phyloP scores from a whole-genome alignment of 331 rosid genomes.

The Pyrus hybrid region DNA sequence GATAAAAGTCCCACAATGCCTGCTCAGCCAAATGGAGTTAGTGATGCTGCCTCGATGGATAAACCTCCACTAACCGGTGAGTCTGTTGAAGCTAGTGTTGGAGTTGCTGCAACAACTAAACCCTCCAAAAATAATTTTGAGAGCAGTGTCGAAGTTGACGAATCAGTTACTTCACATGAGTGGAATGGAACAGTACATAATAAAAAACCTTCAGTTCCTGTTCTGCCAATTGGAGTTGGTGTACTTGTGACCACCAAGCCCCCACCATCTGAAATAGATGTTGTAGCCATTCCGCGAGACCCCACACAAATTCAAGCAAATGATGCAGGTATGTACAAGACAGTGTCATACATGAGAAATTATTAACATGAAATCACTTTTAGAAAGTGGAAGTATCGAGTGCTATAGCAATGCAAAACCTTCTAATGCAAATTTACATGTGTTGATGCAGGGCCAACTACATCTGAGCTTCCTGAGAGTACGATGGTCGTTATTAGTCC shows the following conservation, averaged over 20 bases:
- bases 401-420: background rate
- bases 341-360: background rate
- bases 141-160: conserved; percentile 1
- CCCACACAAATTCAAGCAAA: background rate
- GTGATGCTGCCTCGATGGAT: background rate
- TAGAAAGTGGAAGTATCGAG: background rate
- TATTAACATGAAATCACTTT: background rate
- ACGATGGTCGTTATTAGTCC: background rate
- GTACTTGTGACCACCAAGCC: conserved; percentile 4
- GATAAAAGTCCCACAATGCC: background rate
- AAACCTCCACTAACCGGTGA: background rate
- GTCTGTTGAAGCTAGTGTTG: background rate
- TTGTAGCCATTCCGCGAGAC: background rate
- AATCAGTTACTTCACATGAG: conserved; percentile 3
- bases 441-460: background rate
- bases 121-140: background rate
- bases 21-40: background rate
- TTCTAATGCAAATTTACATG: background rate
- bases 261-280: background rate
- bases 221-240: conserved; percentile 4
- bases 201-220: conserved; percentile 9
- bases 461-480: background rate
- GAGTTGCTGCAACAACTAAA: background rate
- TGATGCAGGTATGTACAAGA: background rate
- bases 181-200: background rate